Evolutionary conservation across 176 grass and related monocot species (phyloP).

Genomic region (Raddia distichophylla): DNA sequence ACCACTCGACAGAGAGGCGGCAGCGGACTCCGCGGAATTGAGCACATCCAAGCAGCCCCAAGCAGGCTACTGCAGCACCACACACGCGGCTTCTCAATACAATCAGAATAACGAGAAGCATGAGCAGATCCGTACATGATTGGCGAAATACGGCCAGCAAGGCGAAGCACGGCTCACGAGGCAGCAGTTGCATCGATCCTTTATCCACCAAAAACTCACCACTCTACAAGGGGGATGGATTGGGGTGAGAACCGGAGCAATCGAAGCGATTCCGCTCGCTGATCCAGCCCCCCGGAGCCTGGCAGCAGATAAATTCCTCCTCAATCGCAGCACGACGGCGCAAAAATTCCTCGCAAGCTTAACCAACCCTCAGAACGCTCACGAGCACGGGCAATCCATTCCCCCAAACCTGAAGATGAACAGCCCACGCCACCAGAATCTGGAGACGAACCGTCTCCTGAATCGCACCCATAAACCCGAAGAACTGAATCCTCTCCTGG

Average conservation of each 20-base stretch:
- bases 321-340: not conserved
- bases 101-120: not conserved
- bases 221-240: not conserved
- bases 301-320: not conserved
- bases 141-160: not conserved
- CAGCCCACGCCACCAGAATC: not conserved
- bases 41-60: not conserved
- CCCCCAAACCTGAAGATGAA: not conserved
- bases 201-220: not conserved
- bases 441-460: not conserved
- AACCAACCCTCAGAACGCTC: not conserved
- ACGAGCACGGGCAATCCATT: not conserved
- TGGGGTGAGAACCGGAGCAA: not conserved
- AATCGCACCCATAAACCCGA: not conserved
- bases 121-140: not conserved
- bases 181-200: not conserved
- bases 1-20: not conserved
- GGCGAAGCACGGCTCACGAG: not conserved
- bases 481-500: not conserved
- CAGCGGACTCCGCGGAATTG: not conserved
- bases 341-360: not conserved
- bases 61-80: not conserved
- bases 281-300: constrained; percentile 12
- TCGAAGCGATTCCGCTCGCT: constrained; percentile 6
- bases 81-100: not conserved